phyloP scores from a whole-genome alignment of 352 stramenopile genomes.

The Globisporangium megalacanthum region DNA sequence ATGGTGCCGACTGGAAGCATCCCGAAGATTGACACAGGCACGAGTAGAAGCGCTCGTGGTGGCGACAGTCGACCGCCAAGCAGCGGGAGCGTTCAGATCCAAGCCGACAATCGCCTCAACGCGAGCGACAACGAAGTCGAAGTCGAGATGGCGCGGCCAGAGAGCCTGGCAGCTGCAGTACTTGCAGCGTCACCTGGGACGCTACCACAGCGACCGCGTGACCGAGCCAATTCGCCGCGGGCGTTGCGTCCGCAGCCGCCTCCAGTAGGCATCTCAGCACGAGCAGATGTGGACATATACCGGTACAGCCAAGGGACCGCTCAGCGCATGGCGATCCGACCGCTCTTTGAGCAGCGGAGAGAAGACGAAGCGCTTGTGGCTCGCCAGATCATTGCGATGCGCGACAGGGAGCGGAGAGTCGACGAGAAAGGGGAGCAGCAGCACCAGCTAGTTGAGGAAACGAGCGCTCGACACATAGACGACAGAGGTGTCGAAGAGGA shows the following conservation, averaged over 20 bases:
- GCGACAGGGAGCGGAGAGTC: constrained; percentile 7
- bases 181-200: not conserved
- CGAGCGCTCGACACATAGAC: not conserved
- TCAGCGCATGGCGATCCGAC: constrained; percentile 65
- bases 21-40: constrained; percentile 10
- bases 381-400: constrained; percentile 20
- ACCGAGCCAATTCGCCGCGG: constrained; percentile 21
- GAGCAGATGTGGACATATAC: constrained; percentile 55
- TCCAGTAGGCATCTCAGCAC: constrained; percentile 30
- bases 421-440: not conserved
- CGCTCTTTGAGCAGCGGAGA: constrained; percentile 57
- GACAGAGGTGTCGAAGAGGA: not conserved
- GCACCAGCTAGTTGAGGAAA: not conserved
- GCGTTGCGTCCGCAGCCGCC: constrained; percentile 29
- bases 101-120: not conserved
- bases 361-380: constrained; percentile 30
- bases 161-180: not conserved
- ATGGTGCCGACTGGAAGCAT: constrained; percentile 14
- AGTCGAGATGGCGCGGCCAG: not conserved
- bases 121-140: not conserved
- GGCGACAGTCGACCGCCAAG: not conserved
- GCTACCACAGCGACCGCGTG: constrained; percentile 10
- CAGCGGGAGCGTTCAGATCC: not conserved
- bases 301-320: constrained; percentile 45
- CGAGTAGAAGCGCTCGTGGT: not conserved